phyloP scores from a whole-genome alignment of 176 grass and related monocot genomes.

The Aechmea fasciata region DNA sequence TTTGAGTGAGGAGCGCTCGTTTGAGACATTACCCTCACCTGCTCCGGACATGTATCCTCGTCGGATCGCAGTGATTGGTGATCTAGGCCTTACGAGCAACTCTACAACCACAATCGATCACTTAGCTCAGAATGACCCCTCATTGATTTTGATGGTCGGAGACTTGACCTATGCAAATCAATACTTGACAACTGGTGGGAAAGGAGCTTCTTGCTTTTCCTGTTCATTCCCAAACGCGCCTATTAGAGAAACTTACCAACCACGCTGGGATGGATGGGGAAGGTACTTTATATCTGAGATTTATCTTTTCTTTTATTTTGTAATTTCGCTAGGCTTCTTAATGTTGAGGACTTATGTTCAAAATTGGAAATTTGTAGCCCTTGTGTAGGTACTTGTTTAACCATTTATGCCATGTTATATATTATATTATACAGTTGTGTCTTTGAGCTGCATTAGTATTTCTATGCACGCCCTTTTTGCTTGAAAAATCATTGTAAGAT shows the following conservation, averaged over 20 bases:
- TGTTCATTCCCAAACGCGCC: constrained; percentile 73
- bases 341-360: not conserved
- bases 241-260: constrained; percentile 76
- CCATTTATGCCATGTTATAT: too few species aligned
- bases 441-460: too few species aligned
- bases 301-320: not conserved
- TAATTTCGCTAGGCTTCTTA: not conserved
- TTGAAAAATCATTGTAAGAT: too few species aligned
- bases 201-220: constrained; percentile 65
- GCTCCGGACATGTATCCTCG: constrained; percentile 29
- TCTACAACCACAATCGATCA: constrained; percentile 77
- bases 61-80: constrained; percentile 61
- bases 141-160: constrained; percentile 63
- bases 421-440: too few species aligned
- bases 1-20: constrained; percentile 50
- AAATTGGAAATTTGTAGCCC: too few species aligned
- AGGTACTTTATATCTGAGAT: constrained; percentile 28
- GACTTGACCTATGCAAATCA: constrained; percentile 80
- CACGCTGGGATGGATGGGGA: constrained; percentile 79
- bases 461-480: too few species aligned
- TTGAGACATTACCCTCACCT: constrained; percentile 47
- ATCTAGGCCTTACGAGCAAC: constrained; percentile 84
- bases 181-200: constrained; percentile 71
- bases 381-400: too few species aligned
- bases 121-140: constrained; percentile 53